These are phyloP conservation scores for Pythium coloratum DNA, from an alignment of 352 stramenopile genomes.

Conservation along the genomic window DNA sequence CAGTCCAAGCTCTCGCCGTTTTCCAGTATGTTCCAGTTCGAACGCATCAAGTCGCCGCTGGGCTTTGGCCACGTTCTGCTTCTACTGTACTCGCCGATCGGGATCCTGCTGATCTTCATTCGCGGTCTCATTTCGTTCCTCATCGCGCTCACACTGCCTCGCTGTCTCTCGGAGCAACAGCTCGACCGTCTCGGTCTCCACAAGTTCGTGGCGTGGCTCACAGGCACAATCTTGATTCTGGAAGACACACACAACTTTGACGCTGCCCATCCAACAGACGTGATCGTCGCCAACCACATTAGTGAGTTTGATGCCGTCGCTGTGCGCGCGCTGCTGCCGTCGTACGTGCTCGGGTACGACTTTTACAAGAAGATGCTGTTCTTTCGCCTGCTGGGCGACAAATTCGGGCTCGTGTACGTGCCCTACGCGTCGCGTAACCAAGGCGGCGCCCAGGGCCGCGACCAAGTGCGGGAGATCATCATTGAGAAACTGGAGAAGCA, in stretches of 20 bases:
- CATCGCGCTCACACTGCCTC: conserved; percentile 43
- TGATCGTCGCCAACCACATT: conserved; percentile 77
- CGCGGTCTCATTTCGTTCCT: conserved; percentile 41
- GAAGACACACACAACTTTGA: conserved; percentile 42
- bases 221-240: conserved; percentile 47
- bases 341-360: conserved; percentile 73
- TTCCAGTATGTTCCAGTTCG: conserved; percentile 63
- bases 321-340: conserved; percentile 39
- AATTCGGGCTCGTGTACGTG: conserved; percentile 65
- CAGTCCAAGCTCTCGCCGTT: conserved; percentile 25
- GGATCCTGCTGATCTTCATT: conserved; percentile 45
- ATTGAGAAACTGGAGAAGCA: conserved; percentile 45
- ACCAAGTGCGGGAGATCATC: conserved; percentile 65
- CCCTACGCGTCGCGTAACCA: conserved; percentile 66
- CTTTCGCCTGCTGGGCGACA: conserved; percentile 60
- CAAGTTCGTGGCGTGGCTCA: conserved; percentile 39
- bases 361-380: conserved; percentile 85
- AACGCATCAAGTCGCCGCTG: conserved; percentile 58
- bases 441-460: conserved; percentile 44
- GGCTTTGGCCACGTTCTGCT: conserved; percentile 43
- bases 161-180: conserved; percentile 46
- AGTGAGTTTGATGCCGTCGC: conserved; percentile 73
- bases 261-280: conserved; percentile 26
- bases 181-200: conserved; percentile 46
- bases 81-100: conserved; percentile 59